Conservation (phyloP, 371 early-diverging fungal genomes). For the Mortierella sp. region DNA sequence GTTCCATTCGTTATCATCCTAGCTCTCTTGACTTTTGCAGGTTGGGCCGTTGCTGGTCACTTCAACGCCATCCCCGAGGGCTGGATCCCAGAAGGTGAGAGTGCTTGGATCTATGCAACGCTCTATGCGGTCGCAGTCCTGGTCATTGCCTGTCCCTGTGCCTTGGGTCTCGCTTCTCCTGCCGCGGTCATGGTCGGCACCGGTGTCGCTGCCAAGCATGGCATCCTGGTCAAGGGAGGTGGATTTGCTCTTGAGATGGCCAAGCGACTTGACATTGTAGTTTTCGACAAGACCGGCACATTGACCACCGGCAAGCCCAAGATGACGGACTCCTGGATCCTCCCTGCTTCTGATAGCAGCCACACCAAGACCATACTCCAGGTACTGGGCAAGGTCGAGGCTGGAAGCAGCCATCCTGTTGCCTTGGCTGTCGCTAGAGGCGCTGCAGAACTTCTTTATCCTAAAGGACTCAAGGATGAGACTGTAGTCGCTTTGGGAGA, state of each 20-base stretch:
- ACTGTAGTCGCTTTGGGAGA: not conserved
- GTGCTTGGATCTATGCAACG: slow-evolving; percentile 73
- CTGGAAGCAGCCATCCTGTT: slow-evolving; percentile 56
- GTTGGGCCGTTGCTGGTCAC: slow-evolving; percentile 63
- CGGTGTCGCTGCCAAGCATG: slow-evolving; percentile 82
- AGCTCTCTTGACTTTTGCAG: slow-evolving; percentile 65
- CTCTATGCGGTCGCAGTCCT: slow-evolving; percentile 77
- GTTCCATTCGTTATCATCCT: slow-evolving; percentile 69
- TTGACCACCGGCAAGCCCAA: slow-evolving; percentile 75
- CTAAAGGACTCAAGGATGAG: not conserved
- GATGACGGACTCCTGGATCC: slow-evolving; percentile 60
- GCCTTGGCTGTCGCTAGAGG: slow-evolving; percentile 50
- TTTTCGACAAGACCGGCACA: slow-evolving; percentile 93
- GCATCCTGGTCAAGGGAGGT: slow-evolving; percentile 58
- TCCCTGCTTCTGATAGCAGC: slow-evolving; percentile 17
- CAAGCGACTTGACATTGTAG: slow-evolving; percentile 92
- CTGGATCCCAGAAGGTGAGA: slow-evolving; percentile 62
- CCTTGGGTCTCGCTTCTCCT: slow-evolving; percentile 74
- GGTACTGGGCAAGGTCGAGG: slow-evolving; percentile 49
- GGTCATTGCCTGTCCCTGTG: slow-evolving; percentile 83
- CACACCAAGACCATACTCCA: slow-evolving; percentile 27
- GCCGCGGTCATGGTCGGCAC: slow-evolving; percentile 94
- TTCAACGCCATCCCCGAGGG: slow-evolving; percentile 56
- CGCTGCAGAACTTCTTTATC: slow-evolving; percentile 33
- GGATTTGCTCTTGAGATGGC: slow-evolving; percentile 67